A percentile compares a stretch with the other conserved stretches of the same genome.
Evolutionary conservation across 2,329 filamentous ascomycete species (phyloP).

Genomic region (Coniosporium tulheliwenetii): DNA sequence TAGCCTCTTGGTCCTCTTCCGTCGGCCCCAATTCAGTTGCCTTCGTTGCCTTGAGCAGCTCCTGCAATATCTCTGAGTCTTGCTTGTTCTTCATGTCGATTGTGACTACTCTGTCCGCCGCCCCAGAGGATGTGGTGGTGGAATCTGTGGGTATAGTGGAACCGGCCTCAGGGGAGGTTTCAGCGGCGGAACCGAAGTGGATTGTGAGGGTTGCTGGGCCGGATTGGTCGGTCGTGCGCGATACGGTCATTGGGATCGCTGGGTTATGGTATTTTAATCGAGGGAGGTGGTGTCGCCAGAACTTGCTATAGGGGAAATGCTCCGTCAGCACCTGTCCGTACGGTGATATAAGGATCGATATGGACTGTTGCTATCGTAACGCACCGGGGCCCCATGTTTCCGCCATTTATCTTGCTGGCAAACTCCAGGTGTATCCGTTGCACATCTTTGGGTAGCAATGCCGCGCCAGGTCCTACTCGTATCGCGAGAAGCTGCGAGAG

Average conservation of each 20-base stretch:
- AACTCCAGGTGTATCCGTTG: conserved; percentile 64
- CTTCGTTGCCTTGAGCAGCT: conserved; percentile 46
- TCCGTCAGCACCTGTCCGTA: conserved; percentile 20
- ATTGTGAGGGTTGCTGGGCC: conserved; percentile 48
- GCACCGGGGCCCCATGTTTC: conserved; percentile 61
- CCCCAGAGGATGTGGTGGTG: conserved; percentile 16
- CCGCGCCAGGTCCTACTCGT: conserved; percentile 69
- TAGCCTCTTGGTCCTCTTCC: conserved; percentile 41
- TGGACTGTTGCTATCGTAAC: conserved; percentile 2
- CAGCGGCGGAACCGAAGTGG: conserved; percentile 11
- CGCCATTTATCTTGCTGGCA: conserved; percentile 42
- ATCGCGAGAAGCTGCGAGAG: conserved; percentile 52
- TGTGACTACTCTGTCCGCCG: conserved; percentile 18
- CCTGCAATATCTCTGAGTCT: conserved; percentile 45
- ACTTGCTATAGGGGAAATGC: conserved; percentile 44
- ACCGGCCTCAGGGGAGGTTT: conserved; percentile 12
- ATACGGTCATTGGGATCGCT: conserved; percentile 64
- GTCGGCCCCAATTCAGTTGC: conserved; percentile 42
- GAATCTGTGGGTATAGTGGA: conserved; percentile 12
- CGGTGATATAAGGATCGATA: conserved; percentile 21
- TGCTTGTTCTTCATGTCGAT: conserved; percentile 45
- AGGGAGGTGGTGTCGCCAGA: conserved; percentile 72
- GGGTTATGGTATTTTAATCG: conserved; percentile 94
- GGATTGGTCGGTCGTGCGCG: conserved; percentile 44
- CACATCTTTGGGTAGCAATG: conserved; percentile 61